Evolutionary conservation across 2,329 filamentous ascomycete species (phyloP), one percentile per base, ranked within the genome.

Genomic region (Penicillium sp.): DNA sequence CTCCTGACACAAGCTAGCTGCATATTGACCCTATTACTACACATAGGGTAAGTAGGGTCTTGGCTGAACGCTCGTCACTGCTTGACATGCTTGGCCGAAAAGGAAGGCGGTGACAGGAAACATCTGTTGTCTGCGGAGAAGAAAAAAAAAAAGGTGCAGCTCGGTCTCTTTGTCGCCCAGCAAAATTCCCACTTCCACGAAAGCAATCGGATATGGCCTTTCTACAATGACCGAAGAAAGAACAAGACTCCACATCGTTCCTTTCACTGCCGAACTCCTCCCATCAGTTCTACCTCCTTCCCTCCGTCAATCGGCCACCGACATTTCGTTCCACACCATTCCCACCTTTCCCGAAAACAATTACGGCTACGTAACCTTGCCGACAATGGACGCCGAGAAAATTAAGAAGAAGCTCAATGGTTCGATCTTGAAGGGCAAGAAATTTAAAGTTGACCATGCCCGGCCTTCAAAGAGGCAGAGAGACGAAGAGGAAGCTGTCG

Each of bases 321-420:
- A 91, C 68, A 83, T 96, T 47, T 96, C 92, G n/a, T 96, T 87
- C 74, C 93, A 97, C 73, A 79, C 79, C 5, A 76, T 96, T 60
- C 83, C 90, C 67, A 92, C 92, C 0, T 96, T 95, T 58, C 93
- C 93, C 13, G 94, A 99, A 60, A 88, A 85, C 68, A 86, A 84
- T 48, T 99, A 90, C 84, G 94, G 93, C 51, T 99, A 89, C 74
- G 79, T 97, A 54, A 91, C 95, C 43, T 75, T 99, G 34, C 92
- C 92, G 0, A 74, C 70, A 3, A 83, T 84, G 73, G 91, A 95
- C 60, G 94, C 93, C 9, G 88, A 93, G n/a, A 95, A 91, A 72
- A 74, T 97, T 49, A 90, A 86, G 76, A 93, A 88, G 75, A 97
- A 94, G 76, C 81, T 97, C 45, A 89, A 96, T 77, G 93, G 93